Evolutionary conservation across 495 filamentous ascomycete species (phyloP).

Genomic region (Aspergillus hancockii): DNA sequence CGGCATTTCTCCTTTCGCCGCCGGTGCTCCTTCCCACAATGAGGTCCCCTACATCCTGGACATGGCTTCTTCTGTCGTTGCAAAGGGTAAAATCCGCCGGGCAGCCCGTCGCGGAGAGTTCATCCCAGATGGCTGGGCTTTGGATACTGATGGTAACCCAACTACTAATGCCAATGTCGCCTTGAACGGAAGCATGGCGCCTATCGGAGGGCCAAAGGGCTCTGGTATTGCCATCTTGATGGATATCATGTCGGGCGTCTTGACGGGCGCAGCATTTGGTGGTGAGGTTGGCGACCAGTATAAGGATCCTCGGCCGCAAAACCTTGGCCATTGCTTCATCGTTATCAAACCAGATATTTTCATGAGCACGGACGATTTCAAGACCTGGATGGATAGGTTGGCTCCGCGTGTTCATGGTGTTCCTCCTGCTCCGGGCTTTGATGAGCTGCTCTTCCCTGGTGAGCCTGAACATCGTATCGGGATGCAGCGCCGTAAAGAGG

Average conservation of each 20-base stretch:
- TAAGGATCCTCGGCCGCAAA: slow-evolving; percentile 22
- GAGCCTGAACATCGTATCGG: slow-evolving; percentile 14
- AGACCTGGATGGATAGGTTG: slow-evolving; percentile 25
- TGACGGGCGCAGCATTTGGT: slow-evolving; percentile 30
- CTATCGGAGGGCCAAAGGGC: slow-evolving; percentile 37
- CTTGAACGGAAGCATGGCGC: slow-evolving; percentile 26
- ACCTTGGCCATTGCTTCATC: slow-evolving; percentile 34
- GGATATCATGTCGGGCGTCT: slow-evolving; percentile 32
- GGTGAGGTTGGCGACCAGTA: slow-evolving; percentile 32
- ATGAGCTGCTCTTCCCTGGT: slow-evolving; percentile 13
- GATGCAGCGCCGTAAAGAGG: slow-evolving; percentile 11
- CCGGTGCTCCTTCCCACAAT: slow-evolving; percentile 12
- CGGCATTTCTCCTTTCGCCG: slow-evolving; percentile 29
- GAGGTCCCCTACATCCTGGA: slow-evolving; percentile 20
- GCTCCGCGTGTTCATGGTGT: slow-evolving; percentile 16
- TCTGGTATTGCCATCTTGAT: slow-evolving; percentile 34
- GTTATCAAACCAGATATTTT: slow-evolving; percentile 34
- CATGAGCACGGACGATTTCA: slow-evolving; percentile 25
- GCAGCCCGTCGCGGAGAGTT: slow-evolving; percentile 30
- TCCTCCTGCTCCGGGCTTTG: slow-evolving; percentile 17
- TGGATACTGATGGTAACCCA: slow-evolving; percentile 27
- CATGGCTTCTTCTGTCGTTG: slow-evolving; percentile 21
- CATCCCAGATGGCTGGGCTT: slow-evolving; percentile 31
- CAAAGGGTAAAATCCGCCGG: slow-evolving; percentile 29
- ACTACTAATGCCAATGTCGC: slow-evolving; percentile 30